Evolutionary conservation across 352 stramenopile species (phyloP), one percentile per base, ranked within the genome.

Genomic region (Pythium myriotylum): DNA sequence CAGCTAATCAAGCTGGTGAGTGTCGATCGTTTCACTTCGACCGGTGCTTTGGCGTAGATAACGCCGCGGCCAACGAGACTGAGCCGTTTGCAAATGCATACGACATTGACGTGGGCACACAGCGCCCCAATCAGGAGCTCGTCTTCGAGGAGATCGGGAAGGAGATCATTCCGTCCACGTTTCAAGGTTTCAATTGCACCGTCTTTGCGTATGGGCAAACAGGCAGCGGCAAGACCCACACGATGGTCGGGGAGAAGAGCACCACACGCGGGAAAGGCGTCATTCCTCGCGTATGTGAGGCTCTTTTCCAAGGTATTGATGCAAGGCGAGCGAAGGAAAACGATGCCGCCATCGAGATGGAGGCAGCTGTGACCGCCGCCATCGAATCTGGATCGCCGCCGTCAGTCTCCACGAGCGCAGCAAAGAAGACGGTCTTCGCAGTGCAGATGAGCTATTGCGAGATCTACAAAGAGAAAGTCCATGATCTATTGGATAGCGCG

Each of bases 381-480:
- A 17, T 42, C 16, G 61, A 59, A 5, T 19, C 23, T 2, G 61
- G 50, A 2, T 10, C 47, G 5, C 39, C 50, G 0, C 39, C 40
- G 76, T 84, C 39, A 68, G 89, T 24, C 42, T 51, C 26, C 54
- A 67, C 3, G 50, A 72, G 4, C 56, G 76, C 22, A 33, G 42
- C 4, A 23, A 62, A 42, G 33, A 59, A 41, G 49, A 77, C 3
- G 40, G 53, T 66, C 22, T 57, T 52, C 22, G 53, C 53, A 27
- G 62, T 70, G 5, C 64, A 86, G 27, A 79, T 88, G 48, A 93
- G 78, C 54, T 94, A 94, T 40, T 93, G 83, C 33, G 86, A 94
- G 64, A 94, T 94, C 51, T 94, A 94, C 76, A 92, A 92, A 52
- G 86, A 94, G 40, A 92, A 93, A 54, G 86, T 94, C 9, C 88